Conservation (phyloP, 192 early-diverging fungal genomes). For the Kappamyces sp. region DNA sequence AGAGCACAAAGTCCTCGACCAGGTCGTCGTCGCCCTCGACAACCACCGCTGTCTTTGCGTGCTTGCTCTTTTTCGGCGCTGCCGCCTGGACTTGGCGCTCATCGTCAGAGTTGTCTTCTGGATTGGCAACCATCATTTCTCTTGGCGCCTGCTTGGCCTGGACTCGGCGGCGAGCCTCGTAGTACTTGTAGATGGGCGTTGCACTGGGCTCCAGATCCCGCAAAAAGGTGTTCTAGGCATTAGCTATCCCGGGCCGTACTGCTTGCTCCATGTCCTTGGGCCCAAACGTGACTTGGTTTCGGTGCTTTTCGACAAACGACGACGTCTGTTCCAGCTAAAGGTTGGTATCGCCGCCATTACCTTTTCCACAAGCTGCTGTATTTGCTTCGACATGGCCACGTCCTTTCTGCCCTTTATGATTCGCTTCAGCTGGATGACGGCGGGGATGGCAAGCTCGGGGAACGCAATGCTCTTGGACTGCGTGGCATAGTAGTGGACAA, state of each 20-base stretch:
- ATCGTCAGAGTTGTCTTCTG: conserved; percentile 18
- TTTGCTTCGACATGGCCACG: conserved; percentile 71
- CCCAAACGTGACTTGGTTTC: conserved; percentile 52
- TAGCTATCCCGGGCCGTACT: conserved; percentile 8
- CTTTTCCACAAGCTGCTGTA: conserved; percentile 80
- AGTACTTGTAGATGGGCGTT: conserved; percentile 36
- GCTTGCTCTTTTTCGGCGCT: conserved; percentile 12
- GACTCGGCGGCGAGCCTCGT: conserved; percentile 25
- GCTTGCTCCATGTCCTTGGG: conserved; percentile 40
- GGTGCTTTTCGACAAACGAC: conserved; percentile 65
- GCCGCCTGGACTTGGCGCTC: conserved; percentile 16
- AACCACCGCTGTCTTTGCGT: conserved; percentile 9
- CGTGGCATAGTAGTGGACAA: conserved; percentile 71
- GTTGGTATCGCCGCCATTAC: conserved; percentile 23
- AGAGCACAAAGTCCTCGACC: conserved; percentile 24
- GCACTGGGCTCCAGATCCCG: conserved; percentile 20
- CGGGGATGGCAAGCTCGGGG: conserved; percentile 89
- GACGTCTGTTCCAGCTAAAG: conserved; percentile 70
- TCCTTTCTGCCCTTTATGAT: conserved; percentile 77
- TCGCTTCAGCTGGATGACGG: conserved; percentile 76
- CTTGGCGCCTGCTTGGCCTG: conserved; percentile 23
- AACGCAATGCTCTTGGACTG: conserved; percentile 80
- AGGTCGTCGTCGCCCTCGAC: conserved; percentile 31
- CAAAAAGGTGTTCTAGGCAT: conserved; percentile 32
- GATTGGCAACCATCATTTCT: conserved; percentile 14